Evolutionary conservation across 495 filamentous ascomycete species (phyloP).

Genomic region (Immersiella caudata): DNA sequence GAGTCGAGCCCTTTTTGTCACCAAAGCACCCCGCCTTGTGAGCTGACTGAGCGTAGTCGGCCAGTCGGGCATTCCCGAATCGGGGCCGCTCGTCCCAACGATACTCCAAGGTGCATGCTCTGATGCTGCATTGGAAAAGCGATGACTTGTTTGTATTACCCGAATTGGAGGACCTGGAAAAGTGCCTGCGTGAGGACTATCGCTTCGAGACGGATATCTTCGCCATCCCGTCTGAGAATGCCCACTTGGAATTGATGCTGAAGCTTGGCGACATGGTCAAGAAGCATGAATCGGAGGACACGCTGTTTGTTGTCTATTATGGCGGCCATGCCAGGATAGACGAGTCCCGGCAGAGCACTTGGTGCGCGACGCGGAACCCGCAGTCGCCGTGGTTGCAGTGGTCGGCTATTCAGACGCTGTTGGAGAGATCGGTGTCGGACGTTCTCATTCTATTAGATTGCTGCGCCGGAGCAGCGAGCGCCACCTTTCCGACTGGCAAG

Average conservation of each 20-base stretch:
- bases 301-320: conserved; percentile 57
- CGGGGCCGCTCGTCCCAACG: conserved; percentile 44
- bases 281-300: conserved; percentile 52
- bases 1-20: conserved; percentile 24
- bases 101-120: conserved; percentile 54
- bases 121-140: conserved; percentile 59
- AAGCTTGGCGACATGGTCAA: conserved; percentile 54
- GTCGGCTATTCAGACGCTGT: conserved; percentile 57
- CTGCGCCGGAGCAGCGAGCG: conserved; percentile 55
- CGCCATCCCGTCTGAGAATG: conserved; percentile 53
- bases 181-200: conserved; percentile 53
- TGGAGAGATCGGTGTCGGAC: conserved; percentile 56
- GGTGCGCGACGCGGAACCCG: conserved; percentile 48
- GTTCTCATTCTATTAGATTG: conserved; percentile 58
- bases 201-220: conserved; percentile 52
- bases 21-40: conserved; percentile 5
- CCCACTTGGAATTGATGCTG: conserved; percentile 54
- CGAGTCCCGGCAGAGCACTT: conserved; percentile 54
- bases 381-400: conserved; percentile 54
- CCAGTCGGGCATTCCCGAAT: conserved; percentile 54
- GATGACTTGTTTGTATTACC: conserved; percentile 57
- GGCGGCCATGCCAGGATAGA: conserved; percentile 58
- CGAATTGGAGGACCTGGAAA: conserved; percentile 53
- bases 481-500: conserved; percentile 49
- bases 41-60: conserved; percentile 42